Conservation (phyloP, 2,329 filamentous ascomycete species). For the Xylaria sp. region DNA sequence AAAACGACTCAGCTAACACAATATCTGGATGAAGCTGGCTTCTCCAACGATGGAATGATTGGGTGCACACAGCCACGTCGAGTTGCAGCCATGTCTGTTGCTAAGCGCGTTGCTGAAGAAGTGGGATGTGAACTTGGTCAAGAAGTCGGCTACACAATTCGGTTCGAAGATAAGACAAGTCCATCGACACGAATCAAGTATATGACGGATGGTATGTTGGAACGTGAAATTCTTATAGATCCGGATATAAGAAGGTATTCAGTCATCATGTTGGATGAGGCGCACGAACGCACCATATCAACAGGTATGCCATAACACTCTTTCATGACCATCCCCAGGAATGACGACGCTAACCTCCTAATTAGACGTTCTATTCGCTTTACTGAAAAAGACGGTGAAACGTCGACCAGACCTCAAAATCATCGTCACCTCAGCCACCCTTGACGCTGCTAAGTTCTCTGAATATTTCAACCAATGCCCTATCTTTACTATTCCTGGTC, state of each 20-base stretch:
- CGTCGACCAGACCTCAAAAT: slow-evolving; percentile 88
- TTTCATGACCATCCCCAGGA: background rate
- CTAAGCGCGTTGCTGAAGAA: slow-evolving; percentile 95
- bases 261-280: slow-evolving; percentile 97
- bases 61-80: slow-evolving; percentile 97
- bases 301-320: slow-evolving; percentile 59
- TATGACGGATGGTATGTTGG: slow-evolving; percentile 99
- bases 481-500: slow-evolving; percentile 94
- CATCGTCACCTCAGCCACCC: slow-evolving; percentile 94
- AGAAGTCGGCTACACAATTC: slow-evolving; percentile 96
- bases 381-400: slow-evolving; percentile 93
- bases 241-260: slow-evolving; percentile 90
- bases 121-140: slow-evolving; percentile 90
- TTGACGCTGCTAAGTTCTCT: slow-evolving; percentile 98
- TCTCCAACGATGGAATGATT: slow-evolving; percentile 86
- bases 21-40: slow-evolving; percentile 92
- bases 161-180: slow-evolving; percentile 94
- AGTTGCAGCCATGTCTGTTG: slow-evolving; percentile 97
- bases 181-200: slow-evolving; percentile 95
- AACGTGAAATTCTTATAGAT: slow-evolving; percentile 93
- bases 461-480: slow-evolving; percentile 96
- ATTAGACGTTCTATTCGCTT: slow-evolving; percentile 87
- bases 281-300: slow-evolving; percentile 95
- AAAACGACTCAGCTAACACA: slow-evolving; percentile 98
- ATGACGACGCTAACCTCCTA: slow-evolving; percentile 9